These are phyloP conservation scores for Paecilomyces variotii DNA, from an alignment of 2,329 filamentous ascomycete genomes.

Conservation along the genomic window DNA sequence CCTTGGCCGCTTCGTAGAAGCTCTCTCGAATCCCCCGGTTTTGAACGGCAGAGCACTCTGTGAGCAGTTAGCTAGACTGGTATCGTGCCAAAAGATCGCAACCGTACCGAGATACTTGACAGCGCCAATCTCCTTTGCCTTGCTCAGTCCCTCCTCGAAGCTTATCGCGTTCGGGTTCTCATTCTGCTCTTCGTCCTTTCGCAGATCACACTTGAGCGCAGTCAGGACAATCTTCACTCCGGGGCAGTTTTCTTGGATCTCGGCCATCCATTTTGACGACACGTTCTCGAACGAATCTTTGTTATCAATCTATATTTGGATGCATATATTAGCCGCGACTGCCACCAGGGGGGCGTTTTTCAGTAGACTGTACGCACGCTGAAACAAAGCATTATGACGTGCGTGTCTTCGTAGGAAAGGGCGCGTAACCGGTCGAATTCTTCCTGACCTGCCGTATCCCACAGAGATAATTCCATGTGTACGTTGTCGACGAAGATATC, in stretches of 20 bases:
- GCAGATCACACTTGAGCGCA: slow-evolving; percentile 91
- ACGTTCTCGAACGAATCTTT: slow-evolving; percentile 97
- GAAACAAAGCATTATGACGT: slow-evolving; percentile 98
- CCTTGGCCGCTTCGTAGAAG: slow-evolving; percentile 93
- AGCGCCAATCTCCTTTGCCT: slow-evolving; percentile 84
- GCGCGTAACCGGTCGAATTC: slow-evolving; percentile 96
- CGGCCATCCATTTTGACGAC: slow-evolving; percentile 95
- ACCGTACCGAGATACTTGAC: slow-evolving; percentile 72
- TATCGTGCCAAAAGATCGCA: neutral
- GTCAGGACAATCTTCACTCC: slow-evolving; percentile 92
- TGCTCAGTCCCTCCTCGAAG: slow-evolving; percentile 85
- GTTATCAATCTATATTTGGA: slow-evolving; percentile 61
- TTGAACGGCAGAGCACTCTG: slow-evolving; percentile 96
- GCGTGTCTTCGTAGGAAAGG: slow-evolving; percentile 95
- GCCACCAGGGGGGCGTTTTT: neutral
- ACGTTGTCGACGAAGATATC: slow-evolving; percentile 98
- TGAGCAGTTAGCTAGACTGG: neutral
- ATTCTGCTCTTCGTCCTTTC: slow-evolving; percentile 67
- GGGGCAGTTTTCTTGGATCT: slow-evolving; percentile 96
- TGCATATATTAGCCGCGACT: slow-evolving; percentile 2
- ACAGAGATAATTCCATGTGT: slow-evolving; percentile 93
- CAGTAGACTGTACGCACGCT: slow-evolving; percentile 46
- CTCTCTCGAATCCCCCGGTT: slow-evolving; percentile 98
- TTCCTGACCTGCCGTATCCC: slow-evolving; percentile 98
- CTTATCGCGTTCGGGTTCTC: slow-evolving; percentile 61